Conservation (phyloP, 768 basidiomycete genomes). For the Mycena vitilis region DNA sequence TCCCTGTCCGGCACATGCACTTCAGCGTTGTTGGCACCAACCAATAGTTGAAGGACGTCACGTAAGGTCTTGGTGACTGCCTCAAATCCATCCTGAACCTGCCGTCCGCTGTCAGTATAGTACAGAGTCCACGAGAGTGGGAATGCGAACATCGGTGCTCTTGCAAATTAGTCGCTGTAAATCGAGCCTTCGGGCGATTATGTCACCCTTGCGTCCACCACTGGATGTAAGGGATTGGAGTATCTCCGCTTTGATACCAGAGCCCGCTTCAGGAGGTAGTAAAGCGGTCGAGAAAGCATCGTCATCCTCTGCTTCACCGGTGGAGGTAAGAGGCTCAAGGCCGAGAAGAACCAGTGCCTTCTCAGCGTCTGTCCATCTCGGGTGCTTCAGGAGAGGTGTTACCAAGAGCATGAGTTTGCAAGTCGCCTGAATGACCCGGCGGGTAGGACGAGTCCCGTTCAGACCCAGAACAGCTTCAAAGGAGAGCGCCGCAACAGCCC, state of each 20-base stretch:
- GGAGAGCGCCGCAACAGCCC: conserved; percentile 70
- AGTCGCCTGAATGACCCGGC: conserved; percentile 72
- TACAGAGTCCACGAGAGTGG: background rate
- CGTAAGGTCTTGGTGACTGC: conserved; percentile 48
- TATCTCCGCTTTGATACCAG: conserved; percentile 73
- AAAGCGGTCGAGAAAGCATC: conserved; percentile 59
- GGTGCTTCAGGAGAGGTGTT: conserved; percentile 52
- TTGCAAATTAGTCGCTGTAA: conserved; percentile 76
- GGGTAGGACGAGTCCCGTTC: conserved; percentile 73
- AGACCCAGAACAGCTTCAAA: conserved; percentile 76
- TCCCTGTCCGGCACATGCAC: conserved; percentile 48
- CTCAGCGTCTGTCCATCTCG: conserved; percentile 71
- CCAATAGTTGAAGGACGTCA: conserved; percentile 52
- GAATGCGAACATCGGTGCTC: conserved; percentile 69
- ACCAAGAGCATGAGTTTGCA: conserved; percentile 58
- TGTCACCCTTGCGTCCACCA: conserved; percentile 26
- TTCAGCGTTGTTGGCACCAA: conserved; percentile 41
- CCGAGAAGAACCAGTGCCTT: conserved; percentile 72
- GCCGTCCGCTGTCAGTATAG: conserved; percentile 11
- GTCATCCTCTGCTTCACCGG: conserved; percentile 44
- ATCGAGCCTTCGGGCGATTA: conserved; percentile 44
- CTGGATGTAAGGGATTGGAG: conserved; percentile 51
- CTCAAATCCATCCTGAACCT: conserved; percentile 67
- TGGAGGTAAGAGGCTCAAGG: conserved; percentile 72
- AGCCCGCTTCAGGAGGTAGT: conserved; percentile 52